Evolutionary conservation across 192 early-diverging fungal species (phyloP), one percentile per base, ranked within the genome.

Genomic region (Irineochytrium annulatum): DNA sequence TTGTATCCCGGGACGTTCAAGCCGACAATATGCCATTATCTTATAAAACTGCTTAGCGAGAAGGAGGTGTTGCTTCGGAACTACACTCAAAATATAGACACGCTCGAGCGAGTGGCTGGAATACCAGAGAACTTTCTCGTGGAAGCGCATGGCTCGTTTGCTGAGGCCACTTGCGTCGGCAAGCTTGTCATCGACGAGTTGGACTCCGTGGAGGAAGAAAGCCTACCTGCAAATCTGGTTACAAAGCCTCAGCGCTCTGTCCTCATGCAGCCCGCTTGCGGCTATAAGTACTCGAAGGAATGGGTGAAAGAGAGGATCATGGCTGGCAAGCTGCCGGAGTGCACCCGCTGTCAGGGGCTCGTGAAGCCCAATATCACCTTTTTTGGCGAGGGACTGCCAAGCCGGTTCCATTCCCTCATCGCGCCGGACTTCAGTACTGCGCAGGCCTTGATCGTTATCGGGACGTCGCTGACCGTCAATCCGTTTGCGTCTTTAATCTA

Each of bases 31-130:
- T 87, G 86, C 13, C 96, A 99, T 61, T 92, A 94, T 60, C 92
- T 99, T 62, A 80, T 99, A 29, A 77, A 77, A 8, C 76, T 95
- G 34, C 62, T 99, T 29, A 82, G 79, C 17, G 73, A 90, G 24
- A 86, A 88, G 57, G 78, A 84, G 0, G 19, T 91, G 41, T 75
- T 99, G n/a, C 75, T 87, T 31, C 74, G 94, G 43, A 87, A 89
- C 54, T 96, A 91, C 69, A 97, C 94, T 22, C 96, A 98, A 69
- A 99, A 99, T 65, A 95, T 99, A 57, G 96, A 99, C 75, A 92
- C 87, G 8, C 71, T 99, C 16, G 96, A 99, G 72, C 84, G 91
- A 8, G 60, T 88, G 0, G 87, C 94, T 6, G 93, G 93, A 5
- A 62, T 97, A 4, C 35, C 54, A 8, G 59, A 55, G 19, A 77